Evolutionary conservation across 768 basidiomycete genomes (phyloP), one percentile per base, ranked within the genome.

Genomic region (Gymnopilus dilepis): DNA sequence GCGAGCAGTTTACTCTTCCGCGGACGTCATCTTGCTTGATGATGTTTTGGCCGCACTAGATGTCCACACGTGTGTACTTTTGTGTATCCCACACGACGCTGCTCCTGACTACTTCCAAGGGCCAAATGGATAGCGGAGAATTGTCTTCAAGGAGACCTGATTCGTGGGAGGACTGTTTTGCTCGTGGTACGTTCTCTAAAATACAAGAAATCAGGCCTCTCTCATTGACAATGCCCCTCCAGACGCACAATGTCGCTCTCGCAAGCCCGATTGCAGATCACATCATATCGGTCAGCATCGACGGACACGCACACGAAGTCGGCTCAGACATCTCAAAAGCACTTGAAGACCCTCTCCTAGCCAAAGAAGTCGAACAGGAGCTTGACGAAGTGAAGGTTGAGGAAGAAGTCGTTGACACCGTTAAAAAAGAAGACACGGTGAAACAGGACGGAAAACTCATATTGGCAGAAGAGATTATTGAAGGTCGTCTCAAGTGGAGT

Each of bases 121-220:
- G 90, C 94, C 0, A 86, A 89, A 64, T 91, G 93, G 76, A 84
- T 98, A 45, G 89, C 89, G 68, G 79, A 86, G 21, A 80, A 92
- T 56, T 95, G 93, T 67, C 78, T 99, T 19, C 80, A 83, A 64
- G 95, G 96, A 7, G 87, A 90, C 48, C 77, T 97, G 43, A 80
- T 95, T 71, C 74, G 77, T n/a, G 87, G 86, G n/a, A 83, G 95
- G 48, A 97, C 96, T 0, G 78, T 96, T 55, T 81, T 98, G 45
- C 82, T 99, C 24, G 95, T 97, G 48, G 86, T 86, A 63, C 57
- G 81, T 38, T 37, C 12, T 42, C 6, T 17, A 6, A 5, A 12
- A 24, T 70, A 12, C 11, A 15, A 41, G 11, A 33, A 15, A 9
- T 41, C 13, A 3, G 6, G 47, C 31, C 26, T 28, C 26, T 28